Evolutionary conservation across 2,329 filamentous ascomycete genomes (phyloP).

Genomic region (Diplodia scrobiculata): DNA sequence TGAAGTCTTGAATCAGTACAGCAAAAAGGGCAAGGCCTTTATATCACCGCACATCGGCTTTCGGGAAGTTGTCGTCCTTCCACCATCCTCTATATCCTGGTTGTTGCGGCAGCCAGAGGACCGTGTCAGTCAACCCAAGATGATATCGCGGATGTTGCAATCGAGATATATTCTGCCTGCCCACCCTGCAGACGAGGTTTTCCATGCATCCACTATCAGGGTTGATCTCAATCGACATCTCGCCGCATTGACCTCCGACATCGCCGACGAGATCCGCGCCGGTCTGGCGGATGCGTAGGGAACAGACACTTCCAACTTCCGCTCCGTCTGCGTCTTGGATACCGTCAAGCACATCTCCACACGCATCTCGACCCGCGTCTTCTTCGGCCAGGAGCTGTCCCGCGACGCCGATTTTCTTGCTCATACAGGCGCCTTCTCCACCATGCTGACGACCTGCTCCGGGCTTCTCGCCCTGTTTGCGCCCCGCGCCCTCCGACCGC

Average conservation of each 20-base stretch:
- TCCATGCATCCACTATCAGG: slow-evolving; percentile 21
- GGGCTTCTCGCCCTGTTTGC: slow-evolving; percentile 3
- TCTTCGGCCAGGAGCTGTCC: slow-evolving; percentile 7
- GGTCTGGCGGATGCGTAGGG: slow-evolving; percentile 17
- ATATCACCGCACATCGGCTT: slow-evolving; percentile 3
- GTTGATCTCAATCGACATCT: slow-evolving; percentile 27
- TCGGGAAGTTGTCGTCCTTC: slow-evolving; percentile 1
- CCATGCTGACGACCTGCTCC: background rate
- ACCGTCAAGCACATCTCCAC: slow-evolving; percentile 13
- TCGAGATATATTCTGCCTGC: background rate
- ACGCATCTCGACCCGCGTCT: slow-evolving; percentile 8
- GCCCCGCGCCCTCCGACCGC: slow-evolving; percentile 6
- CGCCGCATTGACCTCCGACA: slow-evolving; percentile 9
- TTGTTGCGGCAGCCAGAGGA: slow-evolving; percentile 19
- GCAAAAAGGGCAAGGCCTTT: slow-evolving; percentile 17
- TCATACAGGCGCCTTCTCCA: background rate
- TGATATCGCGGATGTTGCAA: slow-evolving; percentile 1
- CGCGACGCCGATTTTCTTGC: background rate
- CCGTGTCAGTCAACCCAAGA: slow-evolving; percentile 22
- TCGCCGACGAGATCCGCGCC: slow-evolving; percentile 10
- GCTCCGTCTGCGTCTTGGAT: background rate
- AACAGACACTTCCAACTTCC: slow-evolving; percentile 6
- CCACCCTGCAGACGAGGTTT: slow-evolving; percentile 1
- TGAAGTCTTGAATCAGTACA: slow-evolving; percentile 10
- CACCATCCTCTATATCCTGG: slow-evolving; percentile 17